A percentile compares a stretch with the other conserved stretches of the same genome.
Conservation (phyloP, 2,329 filamentous ascomycete genomes). For the Trichoderma breve region DNA sequence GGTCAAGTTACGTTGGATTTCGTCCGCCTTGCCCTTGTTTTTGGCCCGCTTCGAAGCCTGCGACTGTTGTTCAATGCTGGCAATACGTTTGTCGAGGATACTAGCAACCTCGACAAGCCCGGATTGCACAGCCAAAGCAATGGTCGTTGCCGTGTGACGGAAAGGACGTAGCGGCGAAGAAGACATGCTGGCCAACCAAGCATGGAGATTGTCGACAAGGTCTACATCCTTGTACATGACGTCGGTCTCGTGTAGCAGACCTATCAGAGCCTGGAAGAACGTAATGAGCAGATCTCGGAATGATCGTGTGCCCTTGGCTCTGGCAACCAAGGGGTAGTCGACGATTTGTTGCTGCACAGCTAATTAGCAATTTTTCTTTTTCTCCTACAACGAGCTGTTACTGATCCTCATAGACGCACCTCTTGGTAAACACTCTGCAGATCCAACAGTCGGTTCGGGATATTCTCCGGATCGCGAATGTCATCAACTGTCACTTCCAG, state of each 20-base stretch:
- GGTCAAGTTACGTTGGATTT: conserved; percentile 69
- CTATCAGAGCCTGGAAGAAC: conserved; percentile 77
- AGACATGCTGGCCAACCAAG: conserved; percentile 90
- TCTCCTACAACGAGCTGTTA: background rate
- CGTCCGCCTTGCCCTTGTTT: conserved; percentile 75
- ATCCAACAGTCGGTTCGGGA: conserved; percentile 72
- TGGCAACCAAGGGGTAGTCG: conserved; percentile 89
- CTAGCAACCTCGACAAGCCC: conserved; percentile 72
- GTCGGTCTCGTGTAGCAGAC: conserved; percentile 76
- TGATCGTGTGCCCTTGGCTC: conserved; percentile 68
- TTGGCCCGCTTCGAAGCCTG: conserved; percentile 70
- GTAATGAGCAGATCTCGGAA: conserved; percentile 75
- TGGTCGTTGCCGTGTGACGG: conserved; percentile 87
- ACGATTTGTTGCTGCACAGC: conserved; percentile 64
- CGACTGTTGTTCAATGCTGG: conserved; percentile 73
- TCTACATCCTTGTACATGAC: conserved; percentile 73
- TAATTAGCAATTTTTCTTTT: conserved; percentile 28
- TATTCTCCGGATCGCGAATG: conserved; percentile 86
- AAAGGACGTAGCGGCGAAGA: conserved; percentile 85
- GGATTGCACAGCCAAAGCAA: conserved; percentile 75
- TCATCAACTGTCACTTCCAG: conserved; percentile 76
- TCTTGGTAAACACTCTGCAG: conserved; percentile 86
- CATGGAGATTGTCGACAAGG: conserved; percentile 82
- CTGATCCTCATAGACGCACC: conserved; percentile 39
- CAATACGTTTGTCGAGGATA: conserved; percentile 68